Evolutionary conservation across 257 asterid species (phyloP), one percentile per base, ranked within the genome.

Genomic region (Salvia miltiorrhiza): DNA sequence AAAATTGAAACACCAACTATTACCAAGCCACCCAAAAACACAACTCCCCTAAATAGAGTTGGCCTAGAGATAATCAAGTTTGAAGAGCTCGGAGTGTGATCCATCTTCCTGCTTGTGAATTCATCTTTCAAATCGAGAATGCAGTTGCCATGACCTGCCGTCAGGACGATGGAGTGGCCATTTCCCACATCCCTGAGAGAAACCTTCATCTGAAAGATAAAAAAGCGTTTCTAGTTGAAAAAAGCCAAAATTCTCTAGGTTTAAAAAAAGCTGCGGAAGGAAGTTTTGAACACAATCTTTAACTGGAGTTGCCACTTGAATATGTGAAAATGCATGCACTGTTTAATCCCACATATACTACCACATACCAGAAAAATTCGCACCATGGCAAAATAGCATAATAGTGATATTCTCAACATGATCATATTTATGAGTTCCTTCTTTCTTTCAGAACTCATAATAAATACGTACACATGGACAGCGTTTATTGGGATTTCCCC

Each of bases 81-180:
- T 17, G 79, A 65, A 71, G 85, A 57, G 23, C 72, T 76, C 14
- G 79, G 24, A 67, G 77, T 40, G 58, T 77, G 68, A 40, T 61
- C 60, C 9, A 71, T 74, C 69, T 84, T 77, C 39, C 57, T 76
- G 71, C 76, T 77, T 7, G 24, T 50, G 32, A 78, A 75, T 65
- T 83, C 81, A 40, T 83, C 85, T 75, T 72, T 86, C 63, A 89
- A 79, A 72, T 86, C 78, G 48, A 92, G 89, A 52, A 45, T 76
- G 80, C 98, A 89, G 14, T 82, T 79, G 35, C 90, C 86, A 40
- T 80, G 82, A 37, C 90, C 95, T 0, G 87, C 81, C 21, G 77
- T 78, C 63, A 92, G 78, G 61, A 65, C 43, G 32, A 92, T 88
- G 65, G 60, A 63, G 65, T 79, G 78, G 49, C 68, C 87, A 13